Base-by-base conservation (phyloP, 768 basidiomycete genomes). In the Phanerochaete carnosa region DNA sequence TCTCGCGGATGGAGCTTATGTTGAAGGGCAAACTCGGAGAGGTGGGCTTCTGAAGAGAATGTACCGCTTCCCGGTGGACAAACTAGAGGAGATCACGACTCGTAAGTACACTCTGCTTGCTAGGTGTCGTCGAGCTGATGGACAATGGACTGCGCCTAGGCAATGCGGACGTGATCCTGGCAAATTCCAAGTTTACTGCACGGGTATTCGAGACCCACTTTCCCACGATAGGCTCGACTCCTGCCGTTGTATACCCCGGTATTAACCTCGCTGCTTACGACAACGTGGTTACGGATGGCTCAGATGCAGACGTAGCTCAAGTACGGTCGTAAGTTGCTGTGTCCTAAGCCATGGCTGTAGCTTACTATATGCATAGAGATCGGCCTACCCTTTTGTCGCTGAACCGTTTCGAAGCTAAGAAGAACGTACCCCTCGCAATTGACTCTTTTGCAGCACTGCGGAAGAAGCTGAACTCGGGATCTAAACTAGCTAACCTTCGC, bases 351-450 rank as follows among this genome's bases (percentile, higher is more conserved):
- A 25, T 19, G 57, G n/a, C 32, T 30, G 19, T 64, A 30, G 64
- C 29, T 25, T 5, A 57, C 26, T 12, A 37, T 39, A 62, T 65
- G 25, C 32, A 30, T 65, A 88, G 87, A 45, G 72, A 82, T 33
- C 79, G 80, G 3, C 92, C 90, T 0, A 94, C 92, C 0, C 73
- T 98, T 3, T 69, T 98, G 0, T 93, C 95, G 4, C 76, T 98
- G 35, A 98, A 99, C 71, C 89, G 96, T 1, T 98, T 96, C 69
- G 97, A 99, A 74, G 84, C 81, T 68, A 98, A 98, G 79, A 99
- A 99, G 76, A 96, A 98, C 65, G 81, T 81, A 0, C 83, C 83
- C 1, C 79, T 99, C 1, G 97, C 95, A 0, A 77, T 98, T 6
- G 75, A 86, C 45, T 77, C 95, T 0, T 98, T 95, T 67, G 86